Evolutionary conservation across 139 green algal species (phyloP).

Genomic region (Chara braunii): DNA sequence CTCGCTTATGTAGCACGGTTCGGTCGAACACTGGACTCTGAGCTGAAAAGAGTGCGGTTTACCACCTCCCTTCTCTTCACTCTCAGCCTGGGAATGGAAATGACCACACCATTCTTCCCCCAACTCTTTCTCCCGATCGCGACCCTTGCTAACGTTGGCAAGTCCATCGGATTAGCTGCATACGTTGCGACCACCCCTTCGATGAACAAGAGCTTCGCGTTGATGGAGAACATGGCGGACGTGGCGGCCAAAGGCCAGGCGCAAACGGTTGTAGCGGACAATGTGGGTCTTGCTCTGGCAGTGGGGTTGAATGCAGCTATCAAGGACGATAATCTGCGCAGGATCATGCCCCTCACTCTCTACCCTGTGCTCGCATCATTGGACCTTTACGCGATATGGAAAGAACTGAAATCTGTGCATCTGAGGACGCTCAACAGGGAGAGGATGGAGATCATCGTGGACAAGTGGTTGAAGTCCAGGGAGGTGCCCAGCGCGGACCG

Average conservation of each 20-base stretch:
- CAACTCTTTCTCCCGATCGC: constrained; percentile 75
- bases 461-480: background rate
- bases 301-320: constrained; percentile 46
- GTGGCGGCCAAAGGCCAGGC: constrained; percentile 78
- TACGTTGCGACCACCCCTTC: constrained; percentile 73
- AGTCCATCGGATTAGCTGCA: constrained; percentile 72
- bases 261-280: constrained; percentile 86
- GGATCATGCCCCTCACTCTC: constrained; percentile 52
- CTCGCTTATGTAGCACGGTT: constrained; percentile 71
- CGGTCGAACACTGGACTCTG: constrained; percentile 69
- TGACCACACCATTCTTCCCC: constrained; percentile 74
- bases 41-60: constrained; percentile 84
- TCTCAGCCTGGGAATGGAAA: constrained; percentile 63
- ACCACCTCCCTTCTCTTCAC: constrained; percentile 70
- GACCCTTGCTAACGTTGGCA: constrained; percentile 79
- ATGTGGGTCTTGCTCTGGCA: constrained; percentile 61
- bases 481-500: background rate
- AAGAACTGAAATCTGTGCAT: constrained; percentile 75
- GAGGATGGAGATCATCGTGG: constrained; percentile 24
- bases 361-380: constrained; percentile 55
- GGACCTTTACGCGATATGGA: constrained; percentile 65
- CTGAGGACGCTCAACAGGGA: constrained; percentile 70
- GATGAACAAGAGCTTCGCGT: constrained; percentile 71
- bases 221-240: constrained; percentile 81
- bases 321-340: too few species aligned